Evolutionary conservation across 1,139 yeast genomes (phyloP).

Genomic region (Yamadazyma aaseri): DNA sequence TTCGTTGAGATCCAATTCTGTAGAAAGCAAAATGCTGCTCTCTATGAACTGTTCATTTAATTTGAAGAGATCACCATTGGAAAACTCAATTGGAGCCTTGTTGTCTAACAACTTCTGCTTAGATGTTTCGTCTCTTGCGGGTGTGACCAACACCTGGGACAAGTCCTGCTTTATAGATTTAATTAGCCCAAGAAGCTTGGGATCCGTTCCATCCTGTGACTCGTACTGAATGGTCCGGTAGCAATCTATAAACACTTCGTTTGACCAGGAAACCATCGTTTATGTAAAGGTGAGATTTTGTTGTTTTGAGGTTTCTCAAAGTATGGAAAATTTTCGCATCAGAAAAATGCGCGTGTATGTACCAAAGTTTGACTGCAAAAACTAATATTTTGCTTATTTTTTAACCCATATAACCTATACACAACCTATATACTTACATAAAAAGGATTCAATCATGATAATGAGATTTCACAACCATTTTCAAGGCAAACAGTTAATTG

Average conservation of each 20-base stretch:
- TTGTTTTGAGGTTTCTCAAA: constrained; percentile 1
- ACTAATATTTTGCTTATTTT: no score
- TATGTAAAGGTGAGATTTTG: background rate
- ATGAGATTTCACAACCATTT: constrained; percentile 22
- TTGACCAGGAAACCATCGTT: constrained; percentile 30
- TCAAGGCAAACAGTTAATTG: constrained; percentile 32
- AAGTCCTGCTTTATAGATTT: constrained; percentile 47
- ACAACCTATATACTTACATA: no score
- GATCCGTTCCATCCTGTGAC: constrained; percentile 24
- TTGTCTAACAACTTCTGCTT: constrained; percentile 49
- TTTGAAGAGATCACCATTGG: constrained; percentile 58
- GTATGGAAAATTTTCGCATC: background rate
- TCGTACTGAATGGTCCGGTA: constrained; percentile 34
- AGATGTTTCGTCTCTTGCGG: constrained; percentile 53
- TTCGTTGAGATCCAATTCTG: constrained; percentile 41
- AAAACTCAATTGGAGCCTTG: constrained; percentile 50
- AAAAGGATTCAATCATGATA: background rate
- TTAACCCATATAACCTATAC: no score
- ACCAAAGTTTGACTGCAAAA: no score
- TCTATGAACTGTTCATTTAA: constrained; percentile 60
- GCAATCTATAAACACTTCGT: constrained; percentile 32
- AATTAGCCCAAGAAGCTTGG: constrained; percentile 18
- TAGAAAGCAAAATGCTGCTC: constrained; percentile 57
- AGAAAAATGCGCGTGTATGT: no score
- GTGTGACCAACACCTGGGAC: constrained; percentile 42